Conservation (phyloP, 352 stramenopile genomes). For the Phytophthora multivora region DNA sequence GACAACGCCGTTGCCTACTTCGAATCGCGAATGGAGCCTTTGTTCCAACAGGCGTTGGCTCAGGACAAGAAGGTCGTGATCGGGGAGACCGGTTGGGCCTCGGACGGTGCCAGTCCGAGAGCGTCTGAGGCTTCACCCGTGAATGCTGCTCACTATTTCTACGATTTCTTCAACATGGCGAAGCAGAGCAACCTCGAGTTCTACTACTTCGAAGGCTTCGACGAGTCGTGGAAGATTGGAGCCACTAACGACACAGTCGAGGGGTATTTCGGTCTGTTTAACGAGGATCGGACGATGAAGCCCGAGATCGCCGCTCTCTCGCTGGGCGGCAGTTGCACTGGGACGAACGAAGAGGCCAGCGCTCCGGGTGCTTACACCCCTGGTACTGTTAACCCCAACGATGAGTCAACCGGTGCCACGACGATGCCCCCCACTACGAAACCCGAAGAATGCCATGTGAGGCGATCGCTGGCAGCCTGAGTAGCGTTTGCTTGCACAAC, state of each 20-base stretch:
- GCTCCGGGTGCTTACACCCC: not conserved
- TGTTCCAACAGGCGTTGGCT: conserved; percentile 35
- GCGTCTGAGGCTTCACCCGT: conserved; percentile 42
- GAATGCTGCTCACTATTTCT: conserved; percentile 62
- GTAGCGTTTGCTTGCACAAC: not conserved
- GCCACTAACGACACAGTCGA: conserved; percentile 56
- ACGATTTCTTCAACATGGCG: conserved; percentile 59
- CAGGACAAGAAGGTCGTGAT: conserved; percentile 60
- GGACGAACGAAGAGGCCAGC: conserved; percentile 24
- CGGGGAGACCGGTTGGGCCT: conserved; percentile 74
- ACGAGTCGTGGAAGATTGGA: conserved; percentile 61
- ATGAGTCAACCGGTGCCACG: not conserved
- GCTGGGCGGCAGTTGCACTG: conserved; percentile 18
- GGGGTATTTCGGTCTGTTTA: conserved; percentile 65
- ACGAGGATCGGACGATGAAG: conserved; percentile 53
- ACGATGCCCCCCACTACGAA: not conserved
- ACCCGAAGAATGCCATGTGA: conserved; percentile 8
- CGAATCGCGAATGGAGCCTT: conserved; percentile 36
- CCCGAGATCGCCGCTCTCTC: conserved; percentile 35
- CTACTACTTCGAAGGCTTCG: conserved; percentile 78
- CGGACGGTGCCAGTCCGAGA: conserved; percentile 37
- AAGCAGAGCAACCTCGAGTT: conserved; percentile 47
- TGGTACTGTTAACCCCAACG: not conserved
- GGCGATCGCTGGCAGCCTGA: not conserved
- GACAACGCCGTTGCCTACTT: conserved; percentile 47